Percentiles rank a stretch among this genome's conserved stretches.
Evolutionary conservation across 2,329 filamentous ascomycete genomes (phyloP).

Genomic region (Aspergillus pseudotamarii): DNA sequence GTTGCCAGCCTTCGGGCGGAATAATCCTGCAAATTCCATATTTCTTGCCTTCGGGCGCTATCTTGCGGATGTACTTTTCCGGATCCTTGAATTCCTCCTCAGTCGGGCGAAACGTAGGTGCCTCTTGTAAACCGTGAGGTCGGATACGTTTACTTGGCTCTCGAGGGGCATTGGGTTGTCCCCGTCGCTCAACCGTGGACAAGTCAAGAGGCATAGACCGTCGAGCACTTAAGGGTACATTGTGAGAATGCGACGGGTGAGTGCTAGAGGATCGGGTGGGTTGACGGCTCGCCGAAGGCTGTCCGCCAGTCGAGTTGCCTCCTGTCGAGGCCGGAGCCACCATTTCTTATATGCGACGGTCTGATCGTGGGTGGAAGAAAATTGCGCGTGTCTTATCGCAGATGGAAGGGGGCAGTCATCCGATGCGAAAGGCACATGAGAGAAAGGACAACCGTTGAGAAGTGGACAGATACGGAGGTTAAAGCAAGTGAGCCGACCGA

Average conservation of each 20-base stretch:
- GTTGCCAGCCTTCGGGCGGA: slow-evolving; percentile 91
- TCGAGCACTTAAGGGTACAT: slow-evolving; percentile 65
- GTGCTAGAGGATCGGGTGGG: slow-evolving; percentile 46
- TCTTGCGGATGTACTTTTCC: slow-evolving; percentile 90
- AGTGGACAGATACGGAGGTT: slow-evolving; percentile 10
- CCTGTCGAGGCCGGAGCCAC: slow-evolving; percentile 49
- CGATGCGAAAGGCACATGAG: slow-evolving; percentile 40
- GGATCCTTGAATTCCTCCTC: slow-evolving; percentile 95
- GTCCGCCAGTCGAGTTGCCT: slow-evolving; percentile 37
- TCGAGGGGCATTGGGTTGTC: slow-evolving; percentile 74
- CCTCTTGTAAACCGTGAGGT: slow-evolving; percentile 83
- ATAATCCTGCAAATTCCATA: slow-evolving; percentile 96
- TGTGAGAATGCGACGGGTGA: slow-evolving; percentile 48
- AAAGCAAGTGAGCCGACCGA: not conserved
- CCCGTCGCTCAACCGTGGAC: slow-evolving; percentile 86
- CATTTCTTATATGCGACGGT: slow-evolving; percentile 38
- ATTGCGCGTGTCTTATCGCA: slow-evolving; percentile 33
- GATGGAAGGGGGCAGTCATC: slow-evolving; percentile 29
- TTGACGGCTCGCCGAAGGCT: slow-evolving; percentile 36
- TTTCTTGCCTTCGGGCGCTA: slow-evolving; percentile 78
- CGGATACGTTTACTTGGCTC: slow-evolving; percentile 77
- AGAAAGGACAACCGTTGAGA: slow-evolving; percentile 15
- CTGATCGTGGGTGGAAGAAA: slow-evolving; percentile 15
- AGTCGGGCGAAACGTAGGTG: slow-evolving; percentile 86
- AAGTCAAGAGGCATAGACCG: slow-evolving; percentile 75